A percentile compares a stretch with the other conserved stretches of the same genome.
Conservation (phyloP, 805 yeast species). For the Vanderwaltozyma verrucispora region DNA sequence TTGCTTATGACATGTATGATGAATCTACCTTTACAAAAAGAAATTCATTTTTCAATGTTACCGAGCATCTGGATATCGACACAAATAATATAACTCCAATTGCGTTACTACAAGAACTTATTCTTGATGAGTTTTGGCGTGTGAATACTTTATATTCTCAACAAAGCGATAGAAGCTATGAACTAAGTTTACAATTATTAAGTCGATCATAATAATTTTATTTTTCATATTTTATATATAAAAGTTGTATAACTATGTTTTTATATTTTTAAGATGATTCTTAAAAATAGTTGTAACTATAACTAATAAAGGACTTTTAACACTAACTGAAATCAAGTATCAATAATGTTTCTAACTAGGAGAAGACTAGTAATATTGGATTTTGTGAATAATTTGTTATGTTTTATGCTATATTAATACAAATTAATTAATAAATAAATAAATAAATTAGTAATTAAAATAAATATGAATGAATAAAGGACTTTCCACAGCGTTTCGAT, state of each 20-base stretch:
- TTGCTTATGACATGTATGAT: conserved; percentile 34
- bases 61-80: conserved; percentile 19
- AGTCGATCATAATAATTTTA: neutral
- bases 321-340: no score
- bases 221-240: no score
- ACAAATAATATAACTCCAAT: conserved; percentile 26
- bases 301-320: neutral
- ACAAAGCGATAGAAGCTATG: conserved; percentile 65
- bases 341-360: no score
- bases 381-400: no score
- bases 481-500: no score
- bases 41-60: conserved; percentile 6
- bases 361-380: no score
- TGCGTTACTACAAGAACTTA: conserved; percentile 37
- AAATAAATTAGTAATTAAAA: no score
- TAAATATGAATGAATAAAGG: no score
- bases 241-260: neutral
- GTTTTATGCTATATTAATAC: no score
- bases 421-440: no score
- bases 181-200: conserved; percentile 46
- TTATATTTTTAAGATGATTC: no score
- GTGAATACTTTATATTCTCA: conserved; percentile 48
- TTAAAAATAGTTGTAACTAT: neutral
- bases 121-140: conserved; percentile 60
- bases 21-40: neutral